Base-by-base conservation (phyloP, 192 early-diverging fungal species). In the Fimicolochytrium jonesii region DNA sequence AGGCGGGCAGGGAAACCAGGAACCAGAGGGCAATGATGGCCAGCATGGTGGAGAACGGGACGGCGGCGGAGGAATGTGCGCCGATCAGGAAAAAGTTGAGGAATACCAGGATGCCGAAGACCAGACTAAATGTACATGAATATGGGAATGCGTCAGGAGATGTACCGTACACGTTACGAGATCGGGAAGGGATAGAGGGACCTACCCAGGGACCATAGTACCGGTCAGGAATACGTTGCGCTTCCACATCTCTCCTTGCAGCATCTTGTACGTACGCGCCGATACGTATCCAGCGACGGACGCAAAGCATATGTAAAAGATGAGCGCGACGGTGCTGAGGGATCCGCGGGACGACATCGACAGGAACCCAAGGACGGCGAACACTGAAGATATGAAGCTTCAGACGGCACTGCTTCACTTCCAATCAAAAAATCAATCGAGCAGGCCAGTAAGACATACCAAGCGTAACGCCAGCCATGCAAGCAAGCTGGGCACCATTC, bases 281-380 rank as follows among this genome's bases (percentile, higher is more conserved):
- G 93, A 91, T 32, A 92, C 85, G 60, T 88, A 95, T 17, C 95
- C 95, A 5, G 92, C 86, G 23, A 89, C 85, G 43, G 81, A 77
- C 6, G 85, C 88, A 73, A 91, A 98, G 36, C 88, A 53, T 69
- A 98, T 86, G 73, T 91, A 96, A 66, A 98, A 91, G 42, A 96
- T 77, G 50, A 98, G 80, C 76, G 90, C 90, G 28, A 93, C 88
- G 1, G 93, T 95, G 9, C 80, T 81, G 37, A 98, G 78, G 2
- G 92, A 88, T 9, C 95, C 95, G 50, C 95, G 92, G 75, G 87
- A 63, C 13, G 76, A 78, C 6, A 76, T 75, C 41, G 93, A 96
- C 47, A 98, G 82, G 83, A 98, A 98, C 5, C 95, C 95, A 52
- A 98, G 87, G 15, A 92, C 82, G 6, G 95, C 95, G 84, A 98